phyloP scores from a whole-genome alignment of 2,329 filamentous ascomycete genomes.

The Sclerotinia spermophila region DNA sequence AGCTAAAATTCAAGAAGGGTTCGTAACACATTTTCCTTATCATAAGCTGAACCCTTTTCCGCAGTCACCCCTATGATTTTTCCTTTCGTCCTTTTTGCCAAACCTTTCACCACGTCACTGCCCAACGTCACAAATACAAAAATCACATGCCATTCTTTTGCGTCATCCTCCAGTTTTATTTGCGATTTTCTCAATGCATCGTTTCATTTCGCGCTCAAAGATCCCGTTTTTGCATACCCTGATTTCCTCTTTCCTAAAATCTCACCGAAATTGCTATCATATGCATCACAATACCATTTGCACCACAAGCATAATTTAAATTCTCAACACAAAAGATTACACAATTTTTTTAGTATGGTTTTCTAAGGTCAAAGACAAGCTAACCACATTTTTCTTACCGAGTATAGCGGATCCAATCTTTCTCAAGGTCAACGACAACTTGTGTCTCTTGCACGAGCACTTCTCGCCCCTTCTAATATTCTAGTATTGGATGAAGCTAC shows the following conservation, averaged over 20 bases:
- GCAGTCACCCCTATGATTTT: background rate
- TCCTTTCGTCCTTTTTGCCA: constrained; percentile 18
- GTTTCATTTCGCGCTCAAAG: background rate
- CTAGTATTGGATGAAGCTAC: constrained; percentile 96
- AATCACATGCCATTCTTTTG: constrained; percentile 19
- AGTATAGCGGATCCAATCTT: constrained; percentile 74
- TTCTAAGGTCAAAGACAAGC: constrained; percentile 4
- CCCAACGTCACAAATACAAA: constrained; percentile 15
- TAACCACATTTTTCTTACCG: constrained; percentile 8
- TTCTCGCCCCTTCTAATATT: constrained; percentile 95
- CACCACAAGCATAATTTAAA: background rate
- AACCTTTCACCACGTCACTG: constrained; percentile 21
- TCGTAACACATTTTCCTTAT: constrained; percentile 41
- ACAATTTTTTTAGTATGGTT: background rate
- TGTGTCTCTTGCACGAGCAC: constrained; percentile 85
- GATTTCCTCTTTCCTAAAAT: background rate
- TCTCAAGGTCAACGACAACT: constrained; percentile 94
- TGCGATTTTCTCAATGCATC: constrained; percentile 8
- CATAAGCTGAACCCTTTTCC: constrained; percentile 18
- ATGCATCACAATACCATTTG: background rate
- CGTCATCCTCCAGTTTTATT: background rate
- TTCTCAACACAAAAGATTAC: background rate
- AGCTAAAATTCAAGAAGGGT: constrained; percentile 91
- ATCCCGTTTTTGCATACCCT: background rate
- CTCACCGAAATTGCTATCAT: constrained; percentile 4